phyloP scores from a whole-genome alignment of 2,329 filamentous ascomycete species.

The Fusarium mangiferae region DNA sequence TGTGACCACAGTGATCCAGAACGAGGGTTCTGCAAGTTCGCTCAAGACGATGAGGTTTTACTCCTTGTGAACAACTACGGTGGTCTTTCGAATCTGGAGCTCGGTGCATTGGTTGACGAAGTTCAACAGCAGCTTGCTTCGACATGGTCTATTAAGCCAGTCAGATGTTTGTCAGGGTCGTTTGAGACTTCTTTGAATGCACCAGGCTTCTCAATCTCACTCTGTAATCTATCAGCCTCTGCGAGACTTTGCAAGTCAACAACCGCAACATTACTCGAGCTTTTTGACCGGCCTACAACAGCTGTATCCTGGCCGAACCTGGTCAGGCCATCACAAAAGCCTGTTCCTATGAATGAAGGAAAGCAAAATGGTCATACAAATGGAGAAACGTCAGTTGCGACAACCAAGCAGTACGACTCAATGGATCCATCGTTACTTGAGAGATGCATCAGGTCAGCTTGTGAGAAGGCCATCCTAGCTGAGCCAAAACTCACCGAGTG shows the following conservation, averaged over 20 bases:
- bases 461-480: background rate
- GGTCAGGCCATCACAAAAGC: background rate
- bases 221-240: background rate
- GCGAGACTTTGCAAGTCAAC: background rate
- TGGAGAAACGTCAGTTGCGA: accelerated
- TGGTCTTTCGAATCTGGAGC: background rate
- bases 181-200: background rate
- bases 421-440: background rate
- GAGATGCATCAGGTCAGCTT: background rate
- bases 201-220: background rate
- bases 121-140: background rate
- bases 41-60: accelerated
- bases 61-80: background rate
- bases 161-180: background rate
- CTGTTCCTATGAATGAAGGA: accelerated
- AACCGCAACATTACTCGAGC: background rate
- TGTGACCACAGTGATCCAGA: background rate
- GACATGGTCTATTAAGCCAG: background rate
- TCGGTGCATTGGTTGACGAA: accelerated
- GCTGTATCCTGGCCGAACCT: background rate
- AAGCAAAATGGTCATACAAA: background rate
- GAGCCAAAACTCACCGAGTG: background rate
- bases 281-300: background rate
- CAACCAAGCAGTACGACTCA: accelerated
- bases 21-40: background rate